phyloP scores from a whole-genome alignment of 352 stramenopile genomes.

The Phytopythium oedochilum region DNA sequence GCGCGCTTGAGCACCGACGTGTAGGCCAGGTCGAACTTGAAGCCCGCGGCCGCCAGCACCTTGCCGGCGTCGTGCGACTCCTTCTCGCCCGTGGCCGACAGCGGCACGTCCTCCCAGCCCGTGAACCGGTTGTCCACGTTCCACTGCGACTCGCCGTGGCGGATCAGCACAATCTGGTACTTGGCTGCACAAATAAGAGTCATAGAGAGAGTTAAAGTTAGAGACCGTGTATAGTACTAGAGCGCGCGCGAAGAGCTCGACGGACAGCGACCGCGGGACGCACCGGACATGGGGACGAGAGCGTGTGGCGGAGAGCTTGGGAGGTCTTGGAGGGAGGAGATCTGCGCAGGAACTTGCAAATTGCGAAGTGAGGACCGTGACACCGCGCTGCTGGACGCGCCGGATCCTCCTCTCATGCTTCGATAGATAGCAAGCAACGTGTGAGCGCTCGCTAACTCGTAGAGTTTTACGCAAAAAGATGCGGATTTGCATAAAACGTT shows the following conservation, averaged over 20 bases:
- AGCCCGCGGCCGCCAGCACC: constrained; percentile 90
- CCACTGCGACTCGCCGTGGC: constrained; percentile 93
- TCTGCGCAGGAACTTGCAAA: constrained; percentile 18
- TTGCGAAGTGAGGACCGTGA: constrained; percentile 21
- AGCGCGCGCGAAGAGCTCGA: too few relatives aligned
- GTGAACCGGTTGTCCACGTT: constrained; percentile 95
- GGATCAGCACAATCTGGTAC: constrained; percentile 63
- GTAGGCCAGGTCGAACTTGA: constrained; percentile 94
- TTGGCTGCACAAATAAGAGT: too few relatives aligned
- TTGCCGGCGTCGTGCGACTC: constrained; percentile 88
- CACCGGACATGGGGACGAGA: constrained; percentile 15
- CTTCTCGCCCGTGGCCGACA: constrained; percentile 88
- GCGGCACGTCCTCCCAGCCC: constrained; percentile 91
- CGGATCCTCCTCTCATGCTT: background rate
- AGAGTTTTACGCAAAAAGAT: background rate
- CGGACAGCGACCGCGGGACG: background rate
- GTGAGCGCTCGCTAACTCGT: background rate
- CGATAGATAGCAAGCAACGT: background rate
- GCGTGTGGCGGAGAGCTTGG: background rate
- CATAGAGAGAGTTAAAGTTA: background rate
- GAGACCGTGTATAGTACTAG: too few relatives aligned
- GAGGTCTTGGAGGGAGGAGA: background rate
- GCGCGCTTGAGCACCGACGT: constrained; percentile 94
- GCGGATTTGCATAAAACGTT: too few relatives aligned
- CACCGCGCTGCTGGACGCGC: constrained; percentile 2